Percentiles rank a stretch among this genome's conserved stretches.
phyloP scores from a whole-genome alignment of 2,329 filamentous ascomycete genomes.

The Pyrenochaeta sp. region DNA sequence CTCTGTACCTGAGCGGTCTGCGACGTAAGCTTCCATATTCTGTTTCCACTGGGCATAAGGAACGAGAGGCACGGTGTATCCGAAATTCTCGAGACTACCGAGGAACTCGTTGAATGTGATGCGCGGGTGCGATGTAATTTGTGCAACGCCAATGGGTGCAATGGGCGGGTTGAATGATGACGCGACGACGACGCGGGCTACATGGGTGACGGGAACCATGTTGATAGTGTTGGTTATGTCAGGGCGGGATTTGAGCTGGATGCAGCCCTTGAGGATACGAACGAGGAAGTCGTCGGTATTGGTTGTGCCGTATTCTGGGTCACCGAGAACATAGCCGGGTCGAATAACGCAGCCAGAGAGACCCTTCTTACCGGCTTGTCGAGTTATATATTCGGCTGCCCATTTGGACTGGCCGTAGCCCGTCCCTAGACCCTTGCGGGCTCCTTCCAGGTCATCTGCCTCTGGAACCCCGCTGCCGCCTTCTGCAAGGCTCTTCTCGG shows the following conservation, averaged over 20 bases:
- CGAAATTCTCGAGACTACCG: slow-evolving; percentile 73
- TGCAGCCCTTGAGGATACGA: slow-evolving; percentile 83
- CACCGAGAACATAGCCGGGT: slow-evolving; percentile 84
- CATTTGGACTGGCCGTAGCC: slow-evolving; percentile 95
- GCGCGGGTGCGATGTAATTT: slow-evolving; percentile 81
- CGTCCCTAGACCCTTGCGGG: slow-evolving; percentile 76
- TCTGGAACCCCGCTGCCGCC: slow-evolving; percentile 74
- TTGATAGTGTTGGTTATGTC: slow-evolving; percentile 88
- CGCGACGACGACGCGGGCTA: slow-evolving; percentile 80
- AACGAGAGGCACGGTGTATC: slow-evolving; percentile 72
- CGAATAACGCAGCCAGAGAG: slow-evolving; percentile 78
- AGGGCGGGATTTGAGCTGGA: slow-evolving; percentile 78
- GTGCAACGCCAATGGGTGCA: slow-evolving; percentile 68
- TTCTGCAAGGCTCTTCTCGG: slow-evolving; percentile 65
- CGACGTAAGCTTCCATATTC: slow-evolving; percentile 73
- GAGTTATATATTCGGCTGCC: slow-evolving; percentile 75
- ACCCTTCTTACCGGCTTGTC: slow-evolving; percentile 79
- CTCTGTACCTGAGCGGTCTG: slow-evolving; percentile 60
- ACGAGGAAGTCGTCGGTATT: slow-evolving; percentile 90
- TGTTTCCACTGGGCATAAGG: slow-evolving; percentile 73
- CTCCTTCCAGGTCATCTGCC: slow-evolving; percentile 79
- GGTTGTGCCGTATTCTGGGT: slow-evolving; percentile 72
- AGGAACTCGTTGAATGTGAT: slow-evolving; percentile 81
- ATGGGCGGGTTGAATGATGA: slow-evolving; percentile 69
- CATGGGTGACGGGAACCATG: slow-evolving; percentile 84